phyloP scores from a whole-genome alignment of 2,329 filamentous ascomycete genomes.

The Verticillium nonalfalfae region DNA sequence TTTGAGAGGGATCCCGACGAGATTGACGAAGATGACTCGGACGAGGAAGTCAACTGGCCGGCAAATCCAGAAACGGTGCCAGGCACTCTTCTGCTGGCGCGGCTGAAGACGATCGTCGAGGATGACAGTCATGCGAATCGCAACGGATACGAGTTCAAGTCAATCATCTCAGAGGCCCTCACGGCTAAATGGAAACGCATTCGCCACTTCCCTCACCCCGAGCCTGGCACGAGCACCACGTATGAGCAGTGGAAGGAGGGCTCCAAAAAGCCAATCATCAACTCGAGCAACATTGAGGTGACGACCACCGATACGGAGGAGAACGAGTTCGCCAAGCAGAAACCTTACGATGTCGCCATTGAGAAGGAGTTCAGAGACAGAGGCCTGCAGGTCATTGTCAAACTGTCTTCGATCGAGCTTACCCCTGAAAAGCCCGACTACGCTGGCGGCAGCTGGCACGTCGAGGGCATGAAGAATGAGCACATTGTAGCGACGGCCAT shows the following conservation, averaged over 20 bases:
- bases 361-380: constrained; percentile 20
- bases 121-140: background rate
- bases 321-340: background rate
- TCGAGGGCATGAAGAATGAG: constrained; percentile 54
- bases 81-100: background rate
- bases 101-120: background rate
- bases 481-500: constrained; percentile 57
- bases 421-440: constrained; percentile 51
- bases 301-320: background rate
- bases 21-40: constrained; percentile 5
- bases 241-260: background rate
- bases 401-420: constrained; percentile 55
- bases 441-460: constrained; percentile 45
- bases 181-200: background rate
- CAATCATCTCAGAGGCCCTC: background rate
- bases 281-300: background rate
- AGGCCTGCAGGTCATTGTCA: constrained; percentile 55
- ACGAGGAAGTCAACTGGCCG: background rate
- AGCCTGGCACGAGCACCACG: background rate
- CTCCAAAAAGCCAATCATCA: background rate
- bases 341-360: constrained; percentile 16
- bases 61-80: background rate
- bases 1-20: background rate
- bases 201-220: background rate
- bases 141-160: background rate